phyloP scores from a whole-genome alignment of 2,329 filamentous ascomycete species.

The Monilinia laxa region DNA sequence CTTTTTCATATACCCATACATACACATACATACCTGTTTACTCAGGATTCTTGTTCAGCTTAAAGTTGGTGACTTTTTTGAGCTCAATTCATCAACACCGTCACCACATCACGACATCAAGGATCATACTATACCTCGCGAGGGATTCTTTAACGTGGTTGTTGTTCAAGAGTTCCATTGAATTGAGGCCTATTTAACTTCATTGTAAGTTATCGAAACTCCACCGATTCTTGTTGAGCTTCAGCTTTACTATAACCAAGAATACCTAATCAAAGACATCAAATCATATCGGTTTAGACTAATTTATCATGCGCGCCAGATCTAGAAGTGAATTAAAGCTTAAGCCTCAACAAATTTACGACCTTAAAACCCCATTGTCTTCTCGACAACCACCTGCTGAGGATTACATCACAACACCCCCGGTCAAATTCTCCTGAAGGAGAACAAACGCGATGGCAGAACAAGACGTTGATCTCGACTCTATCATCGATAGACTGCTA shows the following conservation, averaged over 20 bases:
- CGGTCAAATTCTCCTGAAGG: constrained; percentile 37
- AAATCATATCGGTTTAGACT: constrained; percentile 1
- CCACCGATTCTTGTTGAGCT: constrained; percentile 22
- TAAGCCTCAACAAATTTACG: constrained; percentile 11
- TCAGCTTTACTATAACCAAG: neutral
- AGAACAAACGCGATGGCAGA: constrained; percentile 61
- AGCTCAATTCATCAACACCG: constrained; percentile 1
- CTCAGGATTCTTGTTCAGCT: constrained; percentile 12
- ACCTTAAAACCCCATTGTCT: neutral
- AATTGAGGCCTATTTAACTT: constrained; percentile 22
- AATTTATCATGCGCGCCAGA: constrained; percentile 14
- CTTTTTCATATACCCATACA: neutral
- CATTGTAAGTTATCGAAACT: constrained; percentile 19
- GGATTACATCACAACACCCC: constrained; percentile 36
- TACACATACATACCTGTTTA: constrained; percentile 1
- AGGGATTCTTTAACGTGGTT: neutral
- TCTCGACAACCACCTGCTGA: constrained; percentile 31
- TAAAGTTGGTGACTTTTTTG: constrained; percentile 8
- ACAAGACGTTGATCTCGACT: constrained; percentile 96
- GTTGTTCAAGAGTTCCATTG: neutral
- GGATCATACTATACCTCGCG: neutral
- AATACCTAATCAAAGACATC: constrained; percentile 12
- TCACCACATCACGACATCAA: constrained; percentile 6
- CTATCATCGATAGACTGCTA: constrained; percentile 96
- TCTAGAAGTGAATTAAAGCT: constrained; percentile 20